Evolutionary conservation across 257 asterid genomes (phyloP).

Genomic region (Solanum okadae): DNA sequence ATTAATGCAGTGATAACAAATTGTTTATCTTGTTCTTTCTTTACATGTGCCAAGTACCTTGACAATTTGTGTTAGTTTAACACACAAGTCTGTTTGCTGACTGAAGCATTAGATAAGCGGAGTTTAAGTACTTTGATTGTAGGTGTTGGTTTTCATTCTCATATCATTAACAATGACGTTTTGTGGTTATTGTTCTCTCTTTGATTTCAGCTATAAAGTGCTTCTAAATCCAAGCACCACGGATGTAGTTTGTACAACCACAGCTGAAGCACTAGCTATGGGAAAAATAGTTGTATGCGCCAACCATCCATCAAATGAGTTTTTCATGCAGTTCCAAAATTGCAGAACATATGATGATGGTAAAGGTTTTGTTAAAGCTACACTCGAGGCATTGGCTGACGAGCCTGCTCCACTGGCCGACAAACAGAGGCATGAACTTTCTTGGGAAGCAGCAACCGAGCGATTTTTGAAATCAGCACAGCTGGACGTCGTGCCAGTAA

Average conservation of each 20-base stretch:
- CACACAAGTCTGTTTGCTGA: not conserved
- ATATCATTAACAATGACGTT: not conserved
- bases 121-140: not conserved
- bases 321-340: conserved; percentile 94
- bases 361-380: conserved; percentile 67
- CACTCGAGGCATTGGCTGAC: conserved; percentile 52
- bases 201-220: conserved; percentile 70
- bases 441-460: conserved; percentile 97
- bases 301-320: conserved; percentile 90
- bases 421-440: conserved; percentile 72
- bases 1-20: not conserved
- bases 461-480: conserved; percentile 68
- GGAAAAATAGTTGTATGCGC: conserved; percentile 96
- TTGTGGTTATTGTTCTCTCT: not conserved
- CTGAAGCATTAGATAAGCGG: not conserved
- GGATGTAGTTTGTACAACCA: conserved; percentile 95
- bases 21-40: not conserved
- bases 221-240: conserved; percentile 96
- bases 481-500: conserved; percentile 30
- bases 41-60: not conserved
- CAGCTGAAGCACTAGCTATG: conserved; percentile 97
- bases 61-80: not conserved
- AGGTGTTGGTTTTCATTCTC: not conserved
- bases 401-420: conserved; percentile 67
- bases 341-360: conserved; percentile 65